phyloP scores from a whole-genome alignment of 148 eudicot genomes.

The Fagopyrum tataricum region DNA sequence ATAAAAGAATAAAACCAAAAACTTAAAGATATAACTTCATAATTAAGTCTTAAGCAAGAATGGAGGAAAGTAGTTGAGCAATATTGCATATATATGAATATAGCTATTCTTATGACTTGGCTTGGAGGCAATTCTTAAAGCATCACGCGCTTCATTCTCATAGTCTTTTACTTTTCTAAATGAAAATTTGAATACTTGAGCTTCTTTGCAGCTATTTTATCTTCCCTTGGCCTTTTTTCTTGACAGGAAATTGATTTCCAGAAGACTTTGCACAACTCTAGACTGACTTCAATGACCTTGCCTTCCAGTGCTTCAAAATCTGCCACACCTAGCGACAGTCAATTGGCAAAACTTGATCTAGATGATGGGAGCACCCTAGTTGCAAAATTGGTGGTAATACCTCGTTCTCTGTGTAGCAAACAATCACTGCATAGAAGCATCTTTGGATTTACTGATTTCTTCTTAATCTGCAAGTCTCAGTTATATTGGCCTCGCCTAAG shows the following conservation, averaged over 20 bases:
- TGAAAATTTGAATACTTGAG: neutral
- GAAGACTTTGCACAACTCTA: conserved; percentile 49
- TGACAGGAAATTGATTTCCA: conserved; percentile 48
- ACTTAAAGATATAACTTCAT: neutral
- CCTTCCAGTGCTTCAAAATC: conserved; percentile 30
- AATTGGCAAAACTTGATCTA: conserved; percentile 65
- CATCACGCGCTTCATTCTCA: neutral
- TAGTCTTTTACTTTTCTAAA: neutral
- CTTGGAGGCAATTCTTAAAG: neutral
- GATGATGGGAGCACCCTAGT: conserved; percentile 59
- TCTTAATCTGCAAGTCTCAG: neutral
- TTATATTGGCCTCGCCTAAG: neutral
- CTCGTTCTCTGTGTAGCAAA: neutral
- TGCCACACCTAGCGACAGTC: conserved; percentile 27
- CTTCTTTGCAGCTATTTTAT: neutral
- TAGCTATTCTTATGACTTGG: neutral
- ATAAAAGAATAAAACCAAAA: neutral
- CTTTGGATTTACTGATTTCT: neutral
- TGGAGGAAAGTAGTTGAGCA: neutral
- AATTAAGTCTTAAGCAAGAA: neutral
- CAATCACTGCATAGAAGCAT: neutral
- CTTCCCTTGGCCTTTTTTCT: neutral
- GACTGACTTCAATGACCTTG: conserved; percentile 54
- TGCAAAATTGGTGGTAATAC: conserved; percentile 85
- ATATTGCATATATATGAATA: neutral